phyloP scores from a whole-genome alignment of 225 moss, liverwort and hornwort genomes.

The Sphagnum tenellum region DNA sequence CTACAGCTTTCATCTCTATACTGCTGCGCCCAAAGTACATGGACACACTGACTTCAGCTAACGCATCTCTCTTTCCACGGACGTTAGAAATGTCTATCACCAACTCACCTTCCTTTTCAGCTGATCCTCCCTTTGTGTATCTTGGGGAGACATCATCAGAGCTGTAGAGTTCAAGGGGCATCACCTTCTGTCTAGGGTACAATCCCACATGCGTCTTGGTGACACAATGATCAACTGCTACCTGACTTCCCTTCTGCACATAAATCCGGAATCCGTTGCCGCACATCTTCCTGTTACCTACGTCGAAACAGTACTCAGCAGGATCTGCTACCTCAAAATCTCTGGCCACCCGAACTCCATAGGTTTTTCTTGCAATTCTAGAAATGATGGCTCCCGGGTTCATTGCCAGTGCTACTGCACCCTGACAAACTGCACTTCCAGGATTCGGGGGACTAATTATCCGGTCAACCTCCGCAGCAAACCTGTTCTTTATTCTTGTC shows the following conservation, averaged over 20 bases:
- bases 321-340: not conserved
- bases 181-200: not conserved
- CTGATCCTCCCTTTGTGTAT: conserved; percentile 11
- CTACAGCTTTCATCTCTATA: conserved; percentile 9
- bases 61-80: not conserved
- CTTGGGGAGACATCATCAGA: not conserved
- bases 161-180: not conserved
- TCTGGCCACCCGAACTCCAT: conserved; percentile 15
- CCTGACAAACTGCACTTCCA: conserved; percentile 22
- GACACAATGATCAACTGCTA: conserved; percentile 11
- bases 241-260: conserved; percentile 5
- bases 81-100: not conserved
- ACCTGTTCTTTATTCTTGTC: conserved; percentile 9
- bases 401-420: conserved; percentile 31
- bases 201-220: not conserved
- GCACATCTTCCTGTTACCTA: not conserved
- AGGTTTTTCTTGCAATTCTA: conserved; percentile 24
- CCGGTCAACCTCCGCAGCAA: not conserved
- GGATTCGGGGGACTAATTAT: conserved; percentile 18
- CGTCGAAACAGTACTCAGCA: not conserved
- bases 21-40: conserved; percentile 19
- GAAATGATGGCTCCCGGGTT: conserved; percentile 18
- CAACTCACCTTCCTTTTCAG: conserved; percentile 6
- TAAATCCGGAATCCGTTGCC: not conserved
- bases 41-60: not conserved